Base-by-base conservation (phyloP, 2,329 filamentous ascomycete genomes). In the Pleoardoris graminearum region DNA sequence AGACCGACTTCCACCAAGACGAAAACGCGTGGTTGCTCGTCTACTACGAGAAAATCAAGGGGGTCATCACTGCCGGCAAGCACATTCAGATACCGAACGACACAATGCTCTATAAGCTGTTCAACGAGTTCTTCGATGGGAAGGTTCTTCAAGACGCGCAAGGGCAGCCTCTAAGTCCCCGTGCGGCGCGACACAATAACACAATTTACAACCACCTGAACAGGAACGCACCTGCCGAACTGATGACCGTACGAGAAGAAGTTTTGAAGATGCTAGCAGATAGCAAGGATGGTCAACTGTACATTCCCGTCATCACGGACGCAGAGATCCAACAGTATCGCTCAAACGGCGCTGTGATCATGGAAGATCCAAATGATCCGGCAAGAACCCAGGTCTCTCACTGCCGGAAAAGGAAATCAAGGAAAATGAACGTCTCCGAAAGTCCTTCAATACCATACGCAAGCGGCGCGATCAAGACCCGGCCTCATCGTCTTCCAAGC, bases 21-120 rank as follows among this genome's bases (percentile, higher is more conserved):
- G 60, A 65, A 43, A 51, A 58, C 4, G 52, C 59, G 1, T 62
- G 59, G 59, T 17, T 65, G 3, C 23, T 48, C 1, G 48, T 65
- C 0, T 54, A 54, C 29, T 50, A 55, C 32, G 19, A 38, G 1
- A 63, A 61, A 17, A n/a, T 60, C 3, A 54, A 55, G 2, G 32
- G 12, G 0, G 48, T 27, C 1, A 46, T 55, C 14, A 33, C 57
- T 22, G 23, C 32, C 1, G 58, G 53, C 3, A 30, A 49, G 11
- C 11, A 27, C 0, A 50, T 63, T 33, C 54, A 46, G 8, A 30
- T 47, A 5, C 51, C 49, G 0, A 51, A 29, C 6, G 32, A 43
- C 0, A 14, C 35, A 0, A 38, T 47, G 1, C 21, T 51, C 3
- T 29, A 16, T 6, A 46, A 50, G 10, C 33, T 19, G 2, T 59